Evolutionary conservation across 148 eudicot species (phyloP).

Genomic region (Spergularia marina): DNA sequence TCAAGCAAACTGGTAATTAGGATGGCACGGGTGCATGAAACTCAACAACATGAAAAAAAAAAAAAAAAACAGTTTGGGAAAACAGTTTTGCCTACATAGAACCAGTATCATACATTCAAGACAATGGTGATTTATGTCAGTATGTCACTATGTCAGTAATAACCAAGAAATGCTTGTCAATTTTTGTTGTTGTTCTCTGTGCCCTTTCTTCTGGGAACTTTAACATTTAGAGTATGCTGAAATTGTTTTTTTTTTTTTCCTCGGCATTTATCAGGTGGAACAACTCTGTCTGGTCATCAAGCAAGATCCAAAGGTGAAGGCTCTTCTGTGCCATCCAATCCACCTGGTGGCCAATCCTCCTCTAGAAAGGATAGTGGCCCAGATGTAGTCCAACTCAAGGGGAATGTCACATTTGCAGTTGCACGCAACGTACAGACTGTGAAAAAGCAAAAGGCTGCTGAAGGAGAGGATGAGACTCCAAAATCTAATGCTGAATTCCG

Average conservation of each 20-base stretch:
- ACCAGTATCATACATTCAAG: background rate
- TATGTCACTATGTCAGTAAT: background rate
- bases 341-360: constrained; percentile 16
- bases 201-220: background rate
- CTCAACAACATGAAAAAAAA: too few relatives aligned
- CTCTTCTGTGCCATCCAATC: constrained; percentile 23
- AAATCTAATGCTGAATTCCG: constrained; percentile 93
- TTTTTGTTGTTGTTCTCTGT: background rate
- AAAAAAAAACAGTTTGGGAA: too few relatives aligned
- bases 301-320: constrained; percentile 13
- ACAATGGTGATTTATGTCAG: background rate
- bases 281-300: background rate
- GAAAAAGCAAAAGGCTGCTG: constrained; percentile 33
- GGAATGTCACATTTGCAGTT: constrained; percentile 79
- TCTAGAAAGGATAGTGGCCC: constrained; percentile 19
- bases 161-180: background rate
- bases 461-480: constrained; percentile 51
- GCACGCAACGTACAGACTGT: constrained; percentile 60
- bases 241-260: background rate
- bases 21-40: too few relatives aligned
- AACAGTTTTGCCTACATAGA: background rate
- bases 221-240: background rate
- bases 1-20: too few relatives aligned
- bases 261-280: constrained; percentile 16
- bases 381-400: constrained; percentile 49